Percentiles rank a stretch among this genome's conserved stretches.
phyloP scores from a whole-genome alignment of 2,329 filamentous ascomycete species.

The Hypoxylon sp. region DNA sequence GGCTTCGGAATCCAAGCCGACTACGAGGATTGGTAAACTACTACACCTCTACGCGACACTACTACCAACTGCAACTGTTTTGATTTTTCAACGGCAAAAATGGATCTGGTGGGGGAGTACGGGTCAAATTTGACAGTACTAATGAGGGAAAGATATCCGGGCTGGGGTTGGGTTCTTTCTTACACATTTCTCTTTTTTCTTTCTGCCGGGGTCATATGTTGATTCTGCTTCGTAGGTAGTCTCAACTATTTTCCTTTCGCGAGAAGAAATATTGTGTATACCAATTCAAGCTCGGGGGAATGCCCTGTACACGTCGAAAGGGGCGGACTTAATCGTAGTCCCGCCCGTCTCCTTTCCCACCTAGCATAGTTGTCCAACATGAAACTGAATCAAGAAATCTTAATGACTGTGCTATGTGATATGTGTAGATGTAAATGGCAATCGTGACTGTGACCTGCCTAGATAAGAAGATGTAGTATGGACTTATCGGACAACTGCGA shows the following conservation, averaged over 20 bases:
- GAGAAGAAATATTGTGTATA: slow-evolving; percentile 49
- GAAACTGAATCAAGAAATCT: slow-evolving; percentile 32
- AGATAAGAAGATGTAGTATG: no score
- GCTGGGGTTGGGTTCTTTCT: slow-evolving; percentile 55
- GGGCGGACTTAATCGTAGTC: slow-evolving; percentile 92
- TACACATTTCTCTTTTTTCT: slow-evolving; percentile 1
- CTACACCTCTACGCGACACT: slow-evolving; percentile 24
- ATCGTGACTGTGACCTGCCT: no score
- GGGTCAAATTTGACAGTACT: slow-evolving; percentile 78
- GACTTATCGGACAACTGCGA: no score
- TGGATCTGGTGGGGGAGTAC: slow-evolving; percentile 53
- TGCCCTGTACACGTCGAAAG: slow-evolving; percentile 91
- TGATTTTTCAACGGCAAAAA: slow-evolving; percentile 41
- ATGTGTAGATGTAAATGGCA: not conserved
- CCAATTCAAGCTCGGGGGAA: slow-evolving; percentile 74
- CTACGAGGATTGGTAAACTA: slow-evolving; percentile 36
- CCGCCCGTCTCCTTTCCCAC: slow-evolving; percentile 58
- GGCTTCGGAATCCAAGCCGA: slow-evolving; percentile 21
- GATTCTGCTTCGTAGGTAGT: slow-evolving; percentile 35
- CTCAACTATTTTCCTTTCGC: slow-evolving; percentile 49
- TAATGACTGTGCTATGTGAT: not conserved
- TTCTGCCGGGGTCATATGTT: slow-evolving; percentile 36
- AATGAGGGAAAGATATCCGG: slow-evolving; percentile 99
- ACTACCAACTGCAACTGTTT: slow-evolving; percentile 36
- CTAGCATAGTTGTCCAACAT: slow-evolving; percentile 39